Evolutionary conservation across 2,329 filamentous ascomycete species (phyloP).

Genomic region (Microsporum canis): DNA sequence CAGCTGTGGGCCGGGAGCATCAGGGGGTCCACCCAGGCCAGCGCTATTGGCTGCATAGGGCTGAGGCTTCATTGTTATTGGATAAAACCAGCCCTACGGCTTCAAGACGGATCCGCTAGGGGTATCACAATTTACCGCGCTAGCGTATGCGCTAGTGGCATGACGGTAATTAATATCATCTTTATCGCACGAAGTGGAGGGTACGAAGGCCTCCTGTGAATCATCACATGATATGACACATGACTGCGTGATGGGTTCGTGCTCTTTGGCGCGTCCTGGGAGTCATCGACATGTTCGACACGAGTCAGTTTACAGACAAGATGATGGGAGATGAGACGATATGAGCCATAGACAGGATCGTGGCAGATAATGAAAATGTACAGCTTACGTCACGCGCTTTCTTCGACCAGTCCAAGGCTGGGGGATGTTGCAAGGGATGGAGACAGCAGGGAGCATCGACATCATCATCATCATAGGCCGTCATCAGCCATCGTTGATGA

Average conservation of each 20-base stretch:
- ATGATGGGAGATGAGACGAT: neutral
- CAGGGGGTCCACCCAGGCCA: neutral
- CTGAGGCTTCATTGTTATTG: neutral
- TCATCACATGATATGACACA: neutral
- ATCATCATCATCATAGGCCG: neutral
- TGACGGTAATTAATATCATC: neutral
- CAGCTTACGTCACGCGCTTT: neutral
- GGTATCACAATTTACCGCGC: neutral
- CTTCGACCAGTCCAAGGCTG: neutral
- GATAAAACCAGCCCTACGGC: neutral
- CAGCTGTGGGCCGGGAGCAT: neutral
- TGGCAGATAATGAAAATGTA: neutral
- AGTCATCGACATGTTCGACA: neutral
- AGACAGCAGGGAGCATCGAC: neutral
- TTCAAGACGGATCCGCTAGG: neutral
- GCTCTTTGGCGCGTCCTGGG: neutral
- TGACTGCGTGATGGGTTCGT: conserved; percentile 1
- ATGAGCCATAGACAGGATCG: neutral
- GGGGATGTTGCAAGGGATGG: neutral
- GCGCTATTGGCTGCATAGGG: neutral
- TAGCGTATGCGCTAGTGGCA: neutral
- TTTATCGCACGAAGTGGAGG: neutral
- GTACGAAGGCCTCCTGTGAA: neutral
- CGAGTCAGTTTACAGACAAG: neutral
- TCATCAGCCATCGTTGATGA: neutral